phyloP scores from a whole-genome alignment of 331 rosid species.

The Telfairia occidentalis region DNA sequence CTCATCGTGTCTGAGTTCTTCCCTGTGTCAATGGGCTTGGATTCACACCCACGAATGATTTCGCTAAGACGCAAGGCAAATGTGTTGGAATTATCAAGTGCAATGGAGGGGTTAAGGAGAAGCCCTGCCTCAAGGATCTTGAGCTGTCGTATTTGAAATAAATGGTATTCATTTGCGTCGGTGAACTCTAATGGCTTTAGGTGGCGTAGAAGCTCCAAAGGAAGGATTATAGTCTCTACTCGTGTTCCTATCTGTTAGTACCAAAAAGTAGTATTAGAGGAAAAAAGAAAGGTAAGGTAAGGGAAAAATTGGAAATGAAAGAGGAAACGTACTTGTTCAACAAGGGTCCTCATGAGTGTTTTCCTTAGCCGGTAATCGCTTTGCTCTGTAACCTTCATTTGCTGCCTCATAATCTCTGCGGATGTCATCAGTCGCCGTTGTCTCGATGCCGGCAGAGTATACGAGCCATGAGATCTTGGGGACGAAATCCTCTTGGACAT shows the following conservation, averaged over 20 bases:
- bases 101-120: conserved; percentile 53
- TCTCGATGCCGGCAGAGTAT: conserved; percentile 26
- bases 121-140: conserved; percentile 68
- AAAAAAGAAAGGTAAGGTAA: too few species aligned
- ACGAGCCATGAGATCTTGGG: conserved; percentile 14
- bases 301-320: background rate
- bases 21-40: conserved; percentile 49
- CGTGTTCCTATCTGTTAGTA: conserved; percentile 52
- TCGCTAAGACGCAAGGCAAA: conserved; percentile 71
- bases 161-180: conserved; percentile 64
- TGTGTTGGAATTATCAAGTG: conserved; percentile 39
- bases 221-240: conserved; percentile 87
- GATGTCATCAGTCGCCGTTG: conserved; percentile 92
- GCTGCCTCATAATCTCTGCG: conserved; percentile 95
- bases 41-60: conserved; percentile 30
- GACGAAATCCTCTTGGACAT: conserved; percentile 68
- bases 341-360: conserved; percentile 68
- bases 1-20: conserved; percentile 84
- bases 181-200: conserved; percentile 74
- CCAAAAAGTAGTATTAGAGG: background rate
- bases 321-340: conserved; percentile 62
- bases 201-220: conserved; percentile 75
- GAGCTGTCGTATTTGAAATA: conserved; percentile 83
- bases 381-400: conserved; percentile 83
- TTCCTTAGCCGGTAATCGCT: conserved; percentile 72